Evolutionary conservation across 192 early-diverging fungal species (phyloP), one percentile per base, ranked within the genome.

Genomic region (Coemansia reversa): DNA sequence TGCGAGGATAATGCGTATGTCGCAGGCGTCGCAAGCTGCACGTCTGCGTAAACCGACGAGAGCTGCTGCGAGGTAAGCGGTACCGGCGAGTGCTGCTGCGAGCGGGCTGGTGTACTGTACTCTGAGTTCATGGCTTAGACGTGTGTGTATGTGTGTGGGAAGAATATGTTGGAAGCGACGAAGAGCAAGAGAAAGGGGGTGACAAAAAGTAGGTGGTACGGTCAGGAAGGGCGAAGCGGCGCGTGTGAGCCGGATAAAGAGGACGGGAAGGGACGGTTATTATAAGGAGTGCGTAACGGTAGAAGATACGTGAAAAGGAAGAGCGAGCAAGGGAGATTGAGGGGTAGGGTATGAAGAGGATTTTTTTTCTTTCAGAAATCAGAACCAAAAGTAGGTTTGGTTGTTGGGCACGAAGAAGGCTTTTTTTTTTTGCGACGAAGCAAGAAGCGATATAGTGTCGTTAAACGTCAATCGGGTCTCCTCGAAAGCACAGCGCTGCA

Each of bases 71-170:
- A 59, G 58, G 25, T 55, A 4, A 70, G 39, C 45, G 66, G 66
- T 22, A 63, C 62, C 19, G 78, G 78, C 54, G 78, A 81, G 62
- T 81, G 78, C 66, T 81, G 78, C 63, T 81, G 72, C 30, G 78
- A 81, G 65, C 69, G 69, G 27, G 67, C 54, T 6, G 78, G 78
- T 11, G 78, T 72, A 66, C 65, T 72, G 61, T 69, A 75, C 55
- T 81, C 78, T 27, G 78, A 68, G 72, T 81, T 75, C 78, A 81
- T 81, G 57, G 71, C 33, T 39, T 55, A 54, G 49, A 19, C 32
- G 55, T 18, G 33, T 66, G 29, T 66, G 73, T 56, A 65, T 29
- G 24, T 58, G 51, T 52, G 59, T 45, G 52, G 20, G 7, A 54
- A 12, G 22, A 12, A 32, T 33, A 29, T n/a, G 55, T 14, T 57